Base-by-base conservation (phyloP, 352 stramenopile genomes). In the Achlya hypogyna region DNA sequence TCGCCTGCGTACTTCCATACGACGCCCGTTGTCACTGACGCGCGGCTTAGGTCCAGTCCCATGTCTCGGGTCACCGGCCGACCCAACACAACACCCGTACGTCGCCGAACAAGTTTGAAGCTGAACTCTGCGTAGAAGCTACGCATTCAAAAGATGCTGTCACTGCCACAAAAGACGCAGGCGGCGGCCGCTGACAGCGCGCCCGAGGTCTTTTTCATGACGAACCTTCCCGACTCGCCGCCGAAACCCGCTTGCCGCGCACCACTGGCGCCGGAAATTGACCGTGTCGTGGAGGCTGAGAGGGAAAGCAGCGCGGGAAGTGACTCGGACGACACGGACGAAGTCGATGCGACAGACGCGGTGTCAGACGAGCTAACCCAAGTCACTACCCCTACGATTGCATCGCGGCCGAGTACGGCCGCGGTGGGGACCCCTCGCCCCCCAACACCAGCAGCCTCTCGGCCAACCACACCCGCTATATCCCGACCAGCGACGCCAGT, bases 91-190 rank as follows among this genome's bases (percentile, higher is more conserved):
- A 67, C 60, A 5, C 60, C 60, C n/a, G 60, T 67, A 65, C 43
- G 25, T 25, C 29, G 27, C 28, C 29, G 12, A 23, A 40, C 34
- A 62, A 14, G 22, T n/a, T 51, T 8, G 23, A 49, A n/a, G 4
- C n/a, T n/a, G n/a, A n/a, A n/a, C n/a, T n/a, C n/a, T n/a, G n/a
- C 16, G 29, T 67, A 67, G 60, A 67, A 67, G 32, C 60, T 67
- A 9, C 60, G 60, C 18, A 59, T 67, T 10, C 60, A 67, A 25
- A 27, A 49, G 23, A 49, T 67, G 6, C 34, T 67, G 20, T 65
- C 58, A 25, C 25, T 31, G 45, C 42, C 58, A 34, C 35, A 56
- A 9, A 56, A 56, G 12, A 12, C 27, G 12, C 35, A 27, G 5
- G 6, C n/a, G 40, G 16, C 31, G 18, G 1, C 27, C 25, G 23